phyloP scores from a whole-genome alignment of 108 stramenopile species.

The Nitzschia putrida region DNA sequence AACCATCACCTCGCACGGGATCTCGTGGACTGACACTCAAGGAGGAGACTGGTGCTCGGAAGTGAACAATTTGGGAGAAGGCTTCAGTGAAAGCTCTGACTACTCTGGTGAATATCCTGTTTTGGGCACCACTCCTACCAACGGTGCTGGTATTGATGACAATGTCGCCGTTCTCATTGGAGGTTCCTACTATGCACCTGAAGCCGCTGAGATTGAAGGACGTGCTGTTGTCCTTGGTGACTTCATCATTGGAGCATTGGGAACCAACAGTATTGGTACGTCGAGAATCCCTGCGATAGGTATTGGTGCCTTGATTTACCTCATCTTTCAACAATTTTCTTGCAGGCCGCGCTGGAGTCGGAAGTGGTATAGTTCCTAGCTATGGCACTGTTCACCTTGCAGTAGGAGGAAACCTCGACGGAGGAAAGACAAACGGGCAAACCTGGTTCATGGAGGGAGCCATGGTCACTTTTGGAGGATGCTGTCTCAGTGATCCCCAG shows the following conservation, averaged over 20 bases:
- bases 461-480: constrained; percentile 8
- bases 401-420: constrained; percentile 17
- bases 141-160: constrained; percentile 12
- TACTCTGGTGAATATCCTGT: neutral
- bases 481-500: constrained; percentile 9
- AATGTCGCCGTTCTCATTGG: constrained; percentile 22
- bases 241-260: neutral
- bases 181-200: neutral
- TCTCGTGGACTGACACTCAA: neutral
- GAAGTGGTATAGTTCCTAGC: constrained; percentile 14
- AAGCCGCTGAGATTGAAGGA: constrained; percentile 32
- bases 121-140: neutral
- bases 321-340: neutral
- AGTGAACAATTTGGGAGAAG: constrained; percentile 15
- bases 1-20: neutral
- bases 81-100: neutral
- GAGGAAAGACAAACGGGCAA: constrained; percentile 7
- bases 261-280: constrained; percentile 8
- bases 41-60: neutral
- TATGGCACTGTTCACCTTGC: constrained; percentile 3
- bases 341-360: constrained; percentile 11
- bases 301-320: neutral
- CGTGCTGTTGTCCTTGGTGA: constrained; percentile 25
- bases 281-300: too few relatives aligned
- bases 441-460: constrained; percentile 17